Conservation (phyloP, 768 basidiomycete species). For the Agaricus bisporus region DNA sequence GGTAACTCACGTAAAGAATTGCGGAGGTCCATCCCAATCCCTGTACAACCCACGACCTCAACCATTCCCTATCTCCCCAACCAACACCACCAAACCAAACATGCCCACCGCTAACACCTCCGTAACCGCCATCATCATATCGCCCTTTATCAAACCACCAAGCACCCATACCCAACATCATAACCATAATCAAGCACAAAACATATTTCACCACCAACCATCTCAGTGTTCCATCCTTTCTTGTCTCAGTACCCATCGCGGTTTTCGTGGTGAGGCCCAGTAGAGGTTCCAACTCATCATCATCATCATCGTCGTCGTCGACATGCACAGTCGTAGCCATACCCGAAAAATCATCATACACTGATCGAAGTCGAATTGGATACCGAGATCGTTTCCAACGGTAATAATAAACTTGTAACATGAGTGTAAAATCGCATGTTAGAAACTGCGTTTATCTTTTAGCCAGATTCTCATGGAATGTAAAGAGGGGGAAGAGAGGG, state of each 20-base stretch:
- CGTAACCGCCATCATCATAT: neutral
- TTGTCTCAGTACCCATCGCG: too few species aligned
- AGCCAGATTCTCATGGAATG: too few species aligned
- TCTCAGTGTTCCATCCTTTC: conserved; percentile 4
- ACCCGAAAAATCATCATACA: conserved; percentile 9
- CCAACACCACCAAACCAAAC: conserved; percentile 22
- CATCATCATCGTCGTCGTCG: neutral
- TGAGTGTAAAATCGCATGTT: conserved; percentile 71
- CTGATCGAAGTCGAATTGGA: neutral
- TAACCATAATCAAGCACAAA: conserved; percentile 51
- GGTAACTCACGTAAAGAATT: conserved; percentile 63
- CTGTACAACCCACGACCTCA: conserved; percentile 58
- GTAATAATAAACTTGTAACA: conserved; percentile 90
- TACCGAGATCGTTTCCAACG: conserved; percentile 45
- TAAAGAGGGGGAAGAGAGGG: neutral
- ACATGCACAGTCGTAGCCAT: conserved; percentile 30
- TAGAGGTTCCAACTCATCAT: neutral
- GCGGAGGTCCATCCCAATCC: conserved; percentile 85
- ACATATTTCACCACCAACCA: conserved; percentile 30
- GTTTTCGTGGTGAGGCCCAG: neutral
- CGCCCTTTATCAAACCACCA: conserved; percentile 53
- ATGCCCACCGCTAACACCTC: neutral
- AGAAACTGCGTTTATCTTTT: conserved; percentile 53
- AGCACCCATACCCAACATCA: conserved; percentile 58
- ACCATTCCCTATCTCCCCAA: conserved; percentile 21